Percentiles rank a stretch among this genome's conserved stretches.
Conservation (phyloP, 208 protist genomes). For the Leishmania guyanensis region DNA sequence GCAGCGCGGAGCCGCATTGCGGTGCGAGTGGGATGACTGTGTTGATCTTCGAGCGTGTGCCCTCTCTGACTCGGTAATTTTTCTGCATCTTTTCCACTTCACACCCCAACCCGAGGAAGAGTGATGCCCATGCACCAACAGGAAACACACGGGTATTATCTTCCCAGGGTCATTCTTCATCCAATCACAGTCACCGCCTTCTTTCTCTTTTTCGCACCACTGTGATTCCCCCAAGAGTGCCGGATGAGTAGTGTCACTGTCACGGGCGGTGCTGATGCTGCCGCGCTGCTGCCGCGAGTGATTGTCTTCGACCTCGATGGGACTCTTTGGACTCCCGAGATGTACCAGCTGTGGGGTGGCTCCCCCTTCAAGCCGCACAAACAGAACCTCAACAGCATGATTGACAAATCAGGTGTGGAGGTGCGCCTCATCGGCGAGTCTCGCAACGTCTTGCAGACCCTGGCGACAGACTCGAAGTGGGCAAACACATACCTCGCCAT, state of each 20-base stretch:
- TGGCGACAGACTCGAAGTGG: conserved; percentile 57
- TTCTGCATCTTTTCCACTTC: background rate
- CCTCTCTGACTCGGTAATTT: background rate
- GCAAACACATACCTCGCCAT: conserved; percentile 66
- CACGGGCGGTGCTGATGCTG: background rate
- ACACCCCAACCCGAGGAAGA: background rate
- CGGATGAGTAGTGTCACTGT: background rate
- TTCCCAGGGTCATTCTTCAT: background rate
- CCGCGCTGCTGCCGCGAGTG: conserved; percentile 26
- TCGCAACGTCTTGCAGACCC: conserved; percentile 60
- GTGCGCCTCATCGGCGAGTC: conserved; percentile 85
- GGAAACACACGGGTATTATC: background rate
- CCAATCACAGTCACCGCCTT: background rate
- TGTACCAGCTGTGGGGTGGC: conserved; percentile 88
- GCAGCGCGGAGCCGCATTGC: background rate
- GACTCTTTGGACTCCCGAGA: conserved; percentile 89
- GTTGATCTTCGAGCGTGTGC: background rate
- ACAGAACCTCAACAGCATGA: conserved; percentile 46
- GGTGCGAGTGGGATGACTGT: background rate
- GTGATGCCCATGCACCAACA: background rate
- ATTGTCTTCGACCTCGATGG: conserved; percentile 93
- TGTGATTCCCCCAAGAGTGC: background rate
- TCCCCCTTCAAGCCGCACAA: conserved; percentile 65
- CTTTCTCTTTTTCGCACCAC: background rate
- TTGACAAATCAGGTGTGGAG: conserved; percentile 54